phyloP scores from a whole-genome alignment of 1,284 basidiomycete genomes.

The Ceratobasidium sp. region DNA sequence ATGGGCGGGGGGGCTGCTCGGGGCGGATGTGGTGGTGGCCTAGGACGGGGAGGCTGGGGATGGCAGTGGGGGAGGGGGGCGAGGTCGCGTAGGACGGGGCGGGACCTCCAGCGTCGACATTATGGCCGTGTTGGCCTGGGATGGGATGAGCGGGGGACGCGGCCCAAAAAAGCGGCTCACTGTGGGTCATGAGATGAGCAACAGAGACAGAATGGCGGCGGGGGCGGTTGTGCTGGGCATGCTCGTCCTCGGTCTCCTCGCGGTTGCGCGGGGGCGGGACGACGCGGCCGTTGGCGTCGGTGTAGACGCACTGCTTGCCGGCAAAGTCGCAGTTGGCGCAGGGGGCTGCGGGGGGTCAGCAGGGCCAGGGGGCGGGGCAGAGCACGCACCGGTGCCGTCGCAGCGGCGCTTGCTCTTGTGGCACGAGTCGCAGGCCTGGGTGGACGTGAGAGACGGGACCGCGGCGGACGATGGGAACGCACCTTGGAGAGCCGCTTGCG shows the following conservation, averaged over 20 bases:
- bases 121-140: constrained; percentile 11
- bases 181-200: constrained; percentile 32
- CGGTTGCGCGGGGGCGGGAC: constrained; percentile 70
- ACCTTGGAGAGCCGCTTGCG: constrained; percentile 78
- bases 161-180: background rate
- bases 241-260: constrained; percentile 31
- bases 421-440: constrained; percentile 80
- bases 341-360: constrained; percentile 62
- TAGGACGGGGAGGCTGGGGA: constrained; percentile 6
- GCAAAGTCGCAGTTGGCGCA: constrained; percentile 86
- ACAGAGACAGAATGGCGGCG: constrained; percentile 34
- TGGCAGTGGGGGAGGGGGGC: constrained; percentile 17
- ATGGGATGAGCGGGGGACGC: background rate
- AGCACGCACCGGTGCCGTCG: constrained; percentile 75
- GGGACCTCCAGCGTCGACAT: background rate
- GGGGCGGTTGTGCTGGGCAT: constrained; percentile 21
- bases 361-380: constrained; percentile 17
- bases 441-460: constrained; percentile 25
- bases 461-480: background rate
- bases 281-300: constrained; percentile 76
- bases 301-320: constrained; percentile 81
- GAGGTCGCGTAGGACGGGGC: constrained; percentile 28
- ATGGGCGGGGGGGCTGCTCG: constrained; percentile 37
- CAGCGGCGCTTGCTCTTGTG: constrained; percentile 84
- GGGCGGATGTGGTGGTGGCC: constrained; percentile 34